Base-by-base conservation (phyloP, 148 eudicot species). In the Arctostaphylos glauca region DNA sequence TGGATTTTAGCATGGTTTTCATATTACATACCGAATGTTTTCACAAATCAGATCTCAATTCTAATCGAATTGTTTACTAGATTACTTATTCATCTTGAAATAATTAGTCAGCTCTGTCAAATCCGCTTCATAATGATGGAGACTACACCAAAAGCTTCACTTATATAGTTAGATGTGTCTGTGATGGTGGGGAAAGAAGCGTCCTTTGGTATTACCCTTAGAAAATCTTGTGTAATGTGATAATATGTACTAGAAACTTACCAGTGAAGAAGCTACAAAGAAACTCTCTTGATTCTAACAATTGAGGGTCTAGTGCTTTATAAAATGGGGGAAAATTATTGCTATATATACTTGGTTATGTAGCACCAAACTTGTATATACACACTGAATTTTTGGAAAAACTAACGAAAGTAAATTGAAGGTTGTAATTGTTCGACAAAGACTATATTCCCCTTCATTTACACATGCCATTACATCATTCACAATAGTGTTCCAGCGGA, bases 1-100 rank as follows among this genome's bases (percentile, higher is more conserved):
- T 76, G 43, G n/a, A 25, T 76, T 56, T 59, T 75, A n/a, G 56
- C 54, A 52, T 7, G 7, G 67, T 49, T 71, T 86, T 41, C 47
- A 44, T 60, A 56, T 25, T 66, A 5, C 25, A 52, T 58, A 21
- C 58, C 47, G 9, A 23, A 21, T 64, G 21, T 50, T 47, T n/a
- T 70, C 44, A 43, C 9, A 21, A 47, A 23, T n/a, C 16, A 15
- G 10, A 43, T 43, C 52, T 58, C 6, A 18, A 58, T 78, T 55
- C 80, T 78, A 19, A 58, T 9, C 16, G 25, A 18, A 78, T 19
- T 43, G 50, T 78, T 16, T 77, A 43, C 43, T 53, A 7, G 64
- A 25, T 77, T 77, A 38, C 53, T 14, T 8, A 53, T 54, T 77
- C 8, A 54, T 31, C 47, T 77, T 48, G 54, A 15, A 54, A 77